Base-by-base conservation (phyloP, 108 stramenopile genomes). In the Cyclostephanos invisitatus region DNA sequence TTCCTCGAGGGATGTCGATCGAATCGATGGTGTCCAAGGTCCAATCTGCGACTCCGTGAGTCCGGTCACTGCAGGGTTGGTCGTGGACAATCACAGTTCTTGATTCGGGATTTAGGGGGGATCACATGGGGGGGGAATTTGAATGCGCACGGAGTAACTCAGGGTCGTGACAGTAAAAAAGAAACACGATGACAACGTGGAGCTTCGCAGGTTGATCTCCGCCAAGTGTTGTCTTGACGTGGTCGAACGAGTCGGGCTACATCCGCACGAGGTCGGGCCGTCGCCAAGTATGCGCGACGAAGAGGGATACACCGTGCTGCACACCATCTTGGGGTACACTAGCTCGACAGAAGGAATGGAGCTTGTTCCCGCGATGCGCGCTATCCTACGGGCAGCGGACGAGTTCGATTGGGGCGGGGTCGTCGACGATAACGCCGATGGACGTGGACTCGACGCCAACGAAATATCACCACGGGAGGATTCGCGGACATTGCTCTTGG, bases 221-320 rank as follows among this genome's bases (percentile, higher is more conserved):
- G 37, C 64, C 42, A 51, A 67, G 28, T 7, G 32, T 50, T 78
- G 77, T 64, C 57, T 38, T 0, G 64, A 22, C 7, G 70, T 64
- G 27, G 29, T 71, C 17, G 57, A 65, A 18, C 62, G 64, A 15
- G 48, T 49, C 24, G 3, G 18, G 0, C 32, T 64, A 4, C 57
- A 78, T 44, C 77, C 70, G n/a, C 29, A 71, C 10, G 77, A 78
- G 40, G 64, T 78, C 18, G 70, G 77, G 25, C 59, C 73, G 12
- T 58, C 73, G 21, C 56, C 77, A 20, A 27, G 21, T 15, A 56
- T 60, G 40, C 65, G 78, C 4, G 54, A 79, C 17, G 58, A 72
- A 20, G 20, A 71, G 66, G 78, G 78, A 24, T 79, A 79, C 51
- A 79, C 78, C 2, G 66, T 11, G 37, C 21, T 79, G 51, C 78